Evolutionary conservation across 768 basidiomycete species (phyloP).

Genomic region (Paxillus ammoniavirescens): DNA sequence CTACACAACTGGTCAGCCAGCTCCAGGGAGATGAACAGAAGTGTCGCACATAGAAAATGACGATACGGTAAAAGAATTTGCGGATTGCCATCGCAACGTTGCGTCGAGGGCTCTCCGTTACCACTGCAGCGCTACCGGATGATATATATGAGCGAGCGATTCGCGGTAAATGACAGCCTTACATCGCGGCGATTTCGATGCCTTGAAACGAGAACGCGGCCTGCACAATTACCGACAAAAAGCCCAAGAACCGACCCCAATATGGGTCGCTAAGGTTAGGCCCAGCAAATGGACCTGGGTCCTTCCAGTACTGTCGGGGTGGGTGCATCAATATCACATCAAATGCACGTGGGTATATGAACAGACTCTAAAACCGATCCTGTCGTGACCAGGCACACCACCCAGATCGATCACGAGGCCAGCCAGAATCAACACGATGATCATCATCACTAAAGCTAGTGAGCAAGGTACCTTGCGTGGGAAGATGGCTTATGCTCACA

Average conservation of each 20-base stretch:
- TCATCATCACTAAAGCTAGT: constrained; percentile 45
- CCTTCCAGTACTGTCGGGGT: constrained; percentile 56
- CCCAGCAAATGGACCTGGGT: constrained; percentile 53
- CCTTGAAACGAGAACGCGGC: constrained; percentile 78
- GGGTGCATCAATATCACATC: constrained; percentile 15
- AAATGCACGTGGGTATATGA: constrained; percentile 13
- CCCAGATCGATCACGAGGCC: constrained; percentile 77
- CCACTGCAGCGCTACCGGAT: constrained; percentile 60
- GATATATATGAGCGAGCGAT: constrained; percentile 4
- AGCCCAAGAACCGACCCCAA: constrained; percentile 41
- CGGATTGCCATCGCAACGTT: constrained; percentile 77
- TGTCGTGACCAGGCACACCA: constrained; percentile 65
- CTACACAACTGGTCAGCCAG: constrained; percentile 25
- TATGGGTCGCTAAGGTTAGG: constrained; percentile 30
- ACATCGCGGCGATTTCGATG: constrained; percentile 73
- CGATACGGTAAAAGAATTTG: constrained; percentile 76
- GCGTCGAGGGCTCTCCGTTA: constrained; percentile 73
- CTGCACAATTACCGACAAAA: constrained; percentile 43
- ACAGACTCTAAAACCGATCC: constrained; percentile 64
- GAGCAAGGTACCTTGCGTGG: constrained; percentile 10
- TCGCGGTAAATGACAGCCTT: constrained; percentile 24
- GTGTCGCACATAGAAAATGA: constrained; percentile 64
- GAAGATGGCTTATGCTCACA: constrained; percentile 34
- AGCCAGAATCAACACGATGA: constrained; percentile 54
- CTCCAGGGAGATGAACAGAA: not conserved